Evolutionary conservation across 1,139 yeast species (phyloP), one percentile per base, ranked within the genome.

Genomic region (Lodderomyces margitis): DNA sequence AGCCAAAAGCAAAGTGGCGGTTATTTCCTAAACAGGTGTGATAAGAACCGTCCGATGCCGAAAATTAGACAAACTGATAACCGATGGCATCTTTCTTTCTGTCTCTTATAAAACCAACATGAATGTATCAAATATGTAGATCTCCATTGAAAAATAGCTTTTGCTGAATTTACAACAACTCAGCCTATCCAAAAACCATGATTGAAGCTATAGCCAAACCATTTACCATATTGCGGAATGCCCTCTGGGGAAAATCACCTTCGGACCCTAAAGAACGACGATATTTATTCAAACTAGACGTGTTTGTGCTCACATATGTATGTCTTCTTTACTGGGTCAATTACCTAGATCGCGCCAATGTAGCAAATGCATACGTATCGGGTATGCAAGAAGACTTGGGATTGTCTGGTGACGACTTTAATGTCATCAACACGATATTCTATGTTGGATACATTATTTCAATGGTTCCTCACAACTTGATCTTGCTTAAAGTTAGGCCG

Each of bases 381-480:
- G 86, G 85, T 4, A 73, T 81, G 80, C 70, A 74, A 49, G 76
- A 77, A 41, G 81, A 73, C 37, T 51, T 80, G 38, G 55, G 64
- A 3, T 66, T 81, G 68, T 50, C 58, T 11, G 80, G 81, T 12
- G 66, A 79, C 48, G 64, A 68, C 37, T 62, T 62, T 44, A 79
- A 78, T 49, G 48, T 71, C 21, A 69, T 78, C 39, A 74, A 75
- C 47, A 78, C 85, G 0, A 70, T 76, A 37, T 81, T 80, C 57
- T 77, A 78, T 10, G 74, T 80, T 4, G 87, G 87, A 1, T 80
- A 78, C 55, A 70, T 77, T 20, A 63, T 80, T 14, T 80, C 81
- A 4, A 71, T 78, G 66, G 57, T 81, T 31, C 86, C 86, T 1
- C 73, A 78, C 47, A 78, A 78, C 52, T 51, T 75, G 52, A 68